These are phyloP conservation scores for Chlorella vulgaris DNA, from an alignment of 139 green algal genomes.

Conservation along the genomic window DNA sequence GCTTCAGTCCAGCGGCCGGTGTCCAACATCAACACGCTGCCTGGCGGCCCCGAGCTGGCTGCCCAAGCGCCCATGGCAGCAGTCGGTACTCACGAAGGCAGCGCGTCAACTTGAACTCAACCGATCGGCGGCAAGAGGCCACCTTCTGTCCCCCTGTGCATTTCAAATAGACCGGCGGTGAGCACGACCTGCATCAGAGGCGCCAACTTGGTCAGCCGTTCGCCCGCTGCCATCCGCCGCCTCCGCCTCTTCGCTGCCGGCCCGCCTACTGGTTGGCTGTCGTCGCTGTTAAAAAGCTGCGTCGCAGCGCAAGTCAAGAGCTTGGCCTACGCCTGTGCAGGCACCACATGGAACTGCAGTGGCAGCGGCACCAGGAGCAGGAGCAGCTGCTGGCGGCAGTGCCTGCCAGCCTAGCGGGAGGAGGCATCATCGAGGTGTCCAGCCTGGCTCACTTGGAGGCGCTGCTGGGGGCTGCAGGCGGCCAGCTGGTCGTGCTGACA, in stretches of 20 bases:
- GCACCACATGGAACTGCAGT: constrained; percentile 51
- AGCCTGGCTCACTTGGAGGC: constrained; percentile 38
- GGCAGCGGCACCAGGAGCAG: constrained; percentile 42
- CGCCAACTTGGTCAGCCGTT: not conserved
- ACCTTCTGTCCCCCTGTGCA: not conserved
- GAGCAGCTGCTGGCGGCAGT: constrained; percentile 30
- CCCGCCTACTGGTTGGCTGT: not conserved
- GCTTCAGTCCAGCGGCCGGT: no score
- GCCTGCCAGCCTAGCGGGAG: not conserved
- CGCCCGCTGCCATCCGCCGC: not conserved
- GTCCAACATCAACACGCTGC: not conserved
- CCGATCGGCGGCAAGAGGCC: not conserved
- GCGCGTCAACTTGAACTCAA: not conserved
- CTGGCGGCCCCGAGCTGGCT: not conserved
- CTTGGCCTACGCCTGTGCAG: not conserved
- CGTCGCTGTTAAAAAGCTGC: not conserved
- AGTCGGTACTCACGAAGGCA: no score
- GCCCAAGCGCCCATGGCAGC: no score
- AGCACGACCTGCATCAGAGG: not conserved
- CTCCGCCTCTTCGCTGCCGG: not conserved
- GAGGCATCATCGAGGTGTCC: constrained; percentile 24
- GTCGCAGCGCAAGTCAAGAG: not conserved
- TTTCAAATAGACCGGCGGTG: constrained; percentile 29
- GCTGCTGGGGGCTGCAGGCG: constrained; percentile 20
- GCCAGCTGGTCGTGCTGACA: constrained; percentile 38